These are phyloP conservation scores for Leucocoprinus birnbaumii DNA, from an alignment of 768 basidiomycete species.

Conservation along the genomic window DNA sequence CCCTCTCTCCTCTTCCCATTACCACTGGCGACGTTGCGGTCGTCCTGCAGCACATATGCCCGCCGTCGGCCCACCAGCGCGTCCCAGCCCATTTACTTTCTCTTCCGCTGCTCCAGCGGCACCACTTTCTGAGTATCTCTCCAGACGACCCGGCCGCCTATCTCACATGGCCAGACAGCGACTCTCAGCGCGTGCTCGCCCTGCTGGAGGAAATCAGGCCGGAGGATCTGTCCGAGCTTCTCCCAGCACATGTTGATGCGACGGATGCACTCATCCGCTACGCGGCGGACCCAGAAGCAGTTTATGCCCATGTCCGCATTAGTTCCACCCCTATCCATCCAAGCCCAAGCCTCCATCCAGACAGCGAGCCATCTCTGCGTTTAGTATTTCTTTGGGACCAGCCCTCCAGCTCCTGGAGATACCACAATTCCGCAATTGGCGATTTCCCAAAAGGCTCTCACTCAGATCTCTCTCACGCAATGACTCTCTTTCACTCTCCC, in stretches of 20 bases:
- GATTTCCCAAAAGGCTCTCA: slow-evolving; percentile 55
- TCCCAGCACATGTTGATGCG: slow-evolving; percentile 15
- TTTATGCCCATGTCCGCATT: slow-evolving; percentile 57
- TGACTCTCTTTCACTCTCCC: slow-evolving; percentile 22
- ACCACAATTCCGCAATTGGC: slow-evolving; percentile 67
- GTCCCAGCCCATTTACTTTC: slow-evolving; percentile 67
- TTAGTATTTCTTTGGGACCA: slow-evolving; percentile 69
- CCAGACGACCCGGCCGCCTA: slow-evolving; percentile 51
- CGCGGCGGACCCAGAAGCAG: slow-evolving; percentile 44
- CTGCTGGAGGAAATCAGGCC: slow-evolving; percentile 22
- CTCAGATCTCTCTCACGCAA: slow-evolving; percentile 26
- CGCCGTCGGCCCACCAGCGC: slow-evolving; percentile 34
- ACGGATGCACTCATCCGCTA: slow-evolving; percentile 24
- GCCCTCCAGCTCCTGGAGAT: slow-evolving; percentile 51
- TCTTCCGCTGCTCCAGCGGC: slow-evolving; percentile 54
- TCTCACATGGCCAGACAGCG: slow-evolving; percentile 61
- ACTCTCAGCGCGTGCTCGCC: slow-evolving; percentile 35
- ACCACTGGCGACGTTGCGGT: slow-evolving; percentile 37
- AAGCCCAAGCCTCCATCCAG: slow-evolving; percentile 14
- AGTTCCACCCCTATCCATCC: slow-evolving; percentile 19
- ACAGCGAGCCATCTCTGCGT: slow-evolving; percentile 32
- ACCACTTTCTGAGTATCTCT: slow-evolving; percentile 57
- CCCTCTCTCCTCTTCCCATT: slow-evolving; percentile 17
- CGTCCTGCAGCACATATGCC: slow-evolving; percentile 56
- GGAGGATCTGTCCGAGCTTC: slow-evolving; percentile 2